phyloP scores from a whole-genome alignment of 2,329 filamentous ascomycete species.

The Fusarium chaquense region DNA sequence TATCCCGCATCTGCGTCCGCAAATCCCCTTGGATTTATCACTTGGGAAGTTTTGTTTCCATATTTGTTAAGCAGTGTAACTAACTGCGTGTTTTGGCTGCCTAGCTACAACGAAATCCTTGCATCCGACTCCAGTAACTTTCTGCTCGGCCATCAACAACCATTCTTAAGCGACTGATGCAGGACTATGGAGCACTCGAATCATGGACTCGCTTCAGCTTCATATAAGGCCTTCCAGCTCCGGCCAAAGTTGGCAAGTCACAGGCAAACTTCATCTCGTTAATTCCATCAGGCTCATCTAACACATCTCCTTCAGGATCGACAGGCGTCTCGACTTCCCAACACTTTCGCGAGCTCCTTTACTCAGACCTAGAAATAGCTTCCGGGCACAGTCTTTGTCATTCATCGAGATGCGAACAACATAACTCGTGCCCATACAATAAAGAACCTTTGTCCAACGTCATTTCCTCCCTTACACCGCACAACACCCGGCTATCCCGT shows the following conservation, averaged over 20 bases:
- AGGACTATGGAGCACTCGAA: neutral
- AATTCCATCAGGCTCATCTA: neutral
- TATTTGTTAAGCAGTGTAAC: neutral
- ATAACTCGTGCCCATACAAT: neutral
- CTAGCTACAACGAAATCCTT: neutral
- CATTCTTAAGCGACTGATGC: neutral
- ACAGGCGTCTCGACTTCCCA: neutral
- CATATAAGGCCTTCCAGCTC: neutral
- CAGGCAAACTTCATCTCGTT: neutral
- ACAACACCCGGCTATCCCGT: conserved; percentile 4
- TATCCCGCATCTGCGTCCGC: neutral
- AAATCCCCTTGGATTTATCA: rapidly evolving
- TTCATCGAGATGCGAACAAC: neutral
- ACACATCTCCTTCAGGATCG: neutral
- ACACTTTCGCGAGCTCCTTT: neutral
- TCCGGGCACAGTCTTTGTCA: neutral
- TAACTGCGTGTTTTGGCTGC: neutral
- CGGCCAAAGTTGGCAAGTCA: neutral
- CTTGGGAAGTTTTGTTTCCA: neutral
- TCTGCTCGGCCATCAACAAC: neutral
- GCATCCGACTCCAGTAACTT: neutral
- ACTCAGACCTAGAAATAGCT: neutral
- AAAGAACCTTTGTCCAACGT: conserved; percentile 14
- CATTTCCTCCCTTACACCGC: conserved; percentile 4
- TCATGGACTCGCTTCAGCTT: neutral